Evolutionary conservation across 2,329 filamentous ascomycete genomes (phyloP), one percentile per base, ranked within the genome.

Genomic region (Chaetothyriales sp.): DNA sequence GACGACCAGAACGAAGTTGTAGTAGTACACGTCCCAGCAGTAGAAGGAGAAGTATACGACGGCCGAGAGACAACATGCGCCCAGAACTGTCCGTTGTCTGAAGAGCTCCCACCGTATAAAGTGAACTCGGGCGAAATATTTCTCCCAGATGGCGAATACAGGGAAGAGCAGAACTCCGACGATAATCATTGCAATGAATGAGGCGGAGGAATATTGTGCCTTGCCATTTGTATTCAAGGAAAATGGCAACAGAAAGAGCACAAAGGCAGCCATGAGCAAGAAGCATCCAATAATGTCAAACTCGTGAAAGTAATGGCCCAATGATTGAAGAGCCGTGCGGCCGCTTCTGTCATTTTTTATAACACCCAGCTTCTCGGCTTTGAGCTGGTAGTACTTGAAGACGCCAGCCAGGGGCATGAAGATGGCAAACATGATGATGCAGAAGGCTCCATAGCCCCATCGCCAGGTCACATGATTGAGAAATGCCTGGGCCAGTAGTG

Each of bases 221-320:
- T 7, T 60, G 51, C 44, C 69, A 64, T 48, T 61, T 63, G 20
- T 58, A 51, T 53, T 69, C 66, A 85, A 69, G 28, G 67, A 77
- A 65, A 85, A 81, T 0, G 81, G 77, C n/a, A 85, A 70, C 7
- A 84, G 70, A 63, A 85, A 76, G 2, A 84, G 66, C 1, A 76
- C 71, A 60, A 82, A 74, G 0, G 77, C 81, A 1, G 66, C 69
- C 15, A 73, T 71, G 48, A 83, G 67, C 1, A 84, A 67, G 25
- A 83, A 51, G 20, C 81, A 67, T 15, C 81, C 80, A 36, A 80
- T 52, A 2, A 78, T 25, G 22, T 65, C 80, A 52, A 83, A 79
- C 57, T 83, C 73, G 42, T 74, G 65, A 39, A 70, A 61, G 62
- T 81, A 80, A 62, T 75, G 65, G 44, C 64, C 60, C 25, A 76